These are phyloP conservation scores for Mallotus japonicus DNA, from an alignment of 441 rosid genomes.

Conservation along the genomic window DNA sequence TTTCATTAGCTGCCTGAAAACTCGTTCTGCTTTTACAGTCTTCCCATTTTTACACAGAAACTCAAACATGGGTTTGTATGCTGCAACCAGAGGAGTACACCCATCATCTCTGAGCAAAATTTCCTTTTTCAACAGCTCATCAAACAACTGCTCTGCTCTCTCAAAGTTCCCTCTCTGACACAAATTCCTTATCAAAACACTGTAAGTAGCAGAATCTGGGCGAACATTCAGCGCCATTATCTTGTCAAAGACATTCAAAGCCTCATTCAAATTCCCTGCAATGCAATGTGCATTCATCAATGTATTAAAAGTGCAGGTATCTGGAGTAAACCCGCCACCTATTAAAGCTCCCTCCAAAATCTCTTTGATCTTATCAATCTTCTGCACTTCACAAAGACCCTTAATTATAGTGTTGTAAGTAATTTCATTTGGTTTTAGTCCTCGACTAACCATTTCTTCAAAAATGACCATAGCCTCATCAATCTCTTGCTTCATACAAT, in stretches of 20 bases:
- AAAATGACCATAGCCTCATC: conserved; percentile 63
- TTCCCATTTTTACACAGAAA: conserved; percentile 68
- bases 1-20: conserved; percentile 78
- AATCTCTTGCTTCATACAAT: conserved; percentile 61
- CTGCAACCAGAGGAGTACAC: conserved; percentile 68
- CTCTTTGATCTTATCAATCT: conserved; percentile 54
- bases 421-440: conserved; percentile 56
- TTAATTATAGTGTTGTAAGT: conserved; percentile 69
- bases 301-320: conserved; percentile 73
- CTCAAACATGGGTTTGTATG: conserved; percentile 68
- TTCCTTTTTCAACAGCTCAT: conserved; percentile 49
- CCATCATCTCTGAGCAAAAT: conserved; percentile 53
- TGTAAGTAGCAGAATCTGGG: conserved; percentile 80
- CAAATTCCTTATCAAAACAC: conserved; percentile 60
- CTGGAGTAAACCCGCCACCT: conserved; percentile 52
- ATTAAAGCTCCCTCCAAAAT: conserved; percentile 39
- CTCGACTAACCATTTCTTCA: conserved; percentile 47
- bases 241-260: conserved; percentile 49
- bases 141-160: conserved; percentile 61
- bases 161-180: conserved; percentile 55
- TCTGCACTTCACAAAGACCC: conserved; percentile 68
- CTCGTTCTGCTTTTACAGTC: conserved; percentile 61
- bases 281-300: conserved; percentile 62
- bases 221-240: conserved; percentile 49
- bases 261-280: conserved; percentile 58